Evolutionary conservation across 2,329 filamentous ascomycete genomes (phyloP), one percentile per base, ranked within the genome.

Genomic region (Paracorniculantispora psalliotae): DNA sequence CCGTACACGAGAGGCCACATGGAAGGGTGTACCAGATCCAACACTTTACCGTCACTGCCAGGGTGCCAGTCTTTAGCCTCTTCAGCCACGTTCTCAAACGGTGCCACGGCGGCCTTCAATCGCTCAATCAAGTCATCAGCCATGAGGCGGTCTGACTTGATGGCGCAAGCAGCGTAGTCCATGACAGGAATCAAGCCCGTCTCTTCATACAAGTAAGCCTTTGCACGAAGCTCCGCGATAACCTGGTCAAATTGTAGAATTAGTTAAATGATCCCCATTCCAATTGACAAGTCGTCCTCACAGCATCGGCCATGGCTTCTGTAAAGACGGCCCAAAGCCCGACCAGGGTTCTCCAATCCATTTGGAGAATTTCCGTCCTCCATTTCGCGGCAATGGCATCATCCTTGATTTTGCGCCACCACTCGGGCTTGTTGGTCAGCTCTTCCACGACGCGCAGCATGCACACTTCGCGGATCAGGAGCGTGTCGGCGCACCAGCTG

Each of bases 1-100:
- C 81, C 82, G 63, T 83, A 85, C 1, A 82, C 67, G 0, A 89
- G 68, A 0, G 86, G 84, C 63, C 79, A 89, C 9, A 88, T 73
- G 0, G 84, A 88, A 1, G 86, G 85, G 63, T 89, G 80, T 6
- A 89, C 77, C 1, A 89, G 72, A 65, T 89, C 81, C 0, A 86
- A 77, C 1, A 89, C 84, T 60, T 77, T 79, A 0, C 73, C 69
- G 35, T 83, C 72, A 0, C 81, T 84, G 3, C 78, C 74, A 0
- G 85, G 85, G 67, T 88, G 83, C 78, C 81, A 89, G 67, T 87
- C 85, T 62, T 80, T 79, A 33, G 74, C 51, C 0, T 71, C 59
- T 10, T 81, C 77, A 0, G 80, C 77, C 0, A 81, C 74, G 23
- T 79, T 69, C 60, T 87, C 79, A 1, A 90, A 72, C 0, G 66